Base-by-base conservation (phyloP, 345 rosid species). In the Leavenworthia alabamica region DNA sequence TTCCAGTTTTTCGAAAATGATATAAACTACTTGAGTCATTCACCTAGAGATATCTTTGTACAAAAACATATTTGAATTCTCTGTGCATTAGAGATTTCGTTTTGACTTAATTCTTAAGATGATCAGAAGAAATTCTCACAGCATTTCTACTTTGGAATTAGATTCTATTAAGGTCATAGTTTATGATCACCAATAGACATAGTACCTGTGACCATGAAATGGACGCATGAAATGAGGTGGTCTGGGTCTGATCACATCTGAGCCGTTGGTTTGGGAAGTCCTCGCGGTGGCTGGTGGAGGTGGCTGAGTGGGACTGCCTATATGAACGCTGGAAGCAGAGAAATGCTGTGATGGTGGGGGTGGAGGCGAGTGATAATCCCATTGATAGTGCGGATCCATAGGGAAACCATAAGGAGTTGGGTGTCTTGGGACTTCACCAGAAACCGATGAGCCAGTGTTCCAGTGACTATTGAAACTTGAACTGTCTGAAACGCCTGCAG, bases 121-220 rank as follows among this genome's bases (percentile, higher is more conserved):
- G n/a, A 20, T 22, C 22, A 8, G 26, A 41, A 41, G 62, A 41
- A 26, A 28, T 42, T 42, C 40, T 58, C 39, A 31, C 31, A 15
- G 8, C 20, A 23, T 45, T 41, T 45, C 3, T 45, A 22, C 14
- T 22, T 56, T n/a, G n/a, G n/a, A n/a, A n/a, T n/a, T 13, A 10
- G 15, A 9, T 40, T 24, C 13, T 8, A 26, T 24, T 7, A 4
- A 7, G 16, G 28, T 24, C 12, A 36, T 47, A 26, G 35, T 9
- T 15, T 36, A 35, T 62, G 57, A 11, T 1, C 33, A 27, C 6
- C 5, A 24, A 37, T 49, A 37, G 14, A 26, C n/a, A 3, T 49
- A 24, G 33, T 84, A 91, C 98, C 97, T 78, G 79, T 83, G 96
- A 64, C 94, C 94, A 70, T 83, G 75, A 73, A 78, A 81, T 1